Evolutionary conservation across 1,139 yeast genomes (phyloP).

Genomic region (Geotrichum australiense): DNA sequence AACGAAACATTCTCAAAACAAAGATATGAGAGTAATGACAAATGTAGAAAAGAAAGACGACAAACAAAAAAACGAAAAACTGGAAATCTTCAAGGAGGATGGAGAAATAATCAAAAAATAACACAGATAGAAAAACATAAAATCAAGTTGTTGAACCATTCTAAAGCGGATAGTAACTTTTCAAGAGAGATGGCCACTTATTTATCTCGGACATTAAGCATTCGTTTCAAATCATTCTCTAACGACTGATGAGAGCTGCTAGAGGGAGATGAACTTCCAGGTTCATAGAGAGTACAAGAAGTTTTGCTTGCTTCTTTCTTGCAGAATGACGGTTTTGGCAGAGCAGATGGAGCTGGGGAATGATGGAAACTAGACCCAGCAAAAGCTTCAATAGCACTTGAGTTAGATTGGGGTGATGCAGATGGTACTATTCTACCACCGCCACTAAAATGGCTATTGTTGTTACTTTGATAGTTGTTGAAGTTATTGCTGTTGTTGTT

Average conservation of each 20-base stretch:
- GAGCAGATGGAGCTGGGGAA: conserved; percentile 40
- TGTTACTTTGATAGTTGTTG: neutral
- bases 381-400: conserved; percentile 18
- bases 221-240: conserved; percentile 16
- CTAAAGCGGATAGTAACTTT: conserved; percentile 7
- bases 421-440: neutral
- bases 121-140: too few species aligned
- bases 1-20: neutral
- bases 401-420: neutral
- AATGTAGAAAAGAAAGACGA: neutral
- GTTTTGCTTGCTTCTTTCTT: conserved; percentile 8
- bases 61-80: neutral
- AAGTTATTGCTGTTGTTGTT: conserved; percentile 1
- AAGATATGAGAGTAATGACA: neutral
- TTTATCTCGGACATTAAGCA: conserved; percentile 15
- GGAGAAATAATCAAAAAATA: conserved; percentile 1
- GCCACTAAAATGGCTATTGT: too few species aligned
- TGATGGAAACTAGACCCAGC: conserved; percentile 40
- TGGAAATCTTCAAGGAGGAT: neutral
- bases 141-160: too few species aligned
- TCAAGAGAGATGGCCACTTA: neutral
- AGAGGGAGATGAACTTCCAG: neutral
- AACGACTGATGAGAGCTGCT: neutral
- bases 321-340: conserved; percentile 37
- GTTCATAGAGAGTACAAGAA: conserved; percentile 10